Conservation (phyloP, 176 grass and related monocot genomes). For the Musa schizocarpa region DNA sequence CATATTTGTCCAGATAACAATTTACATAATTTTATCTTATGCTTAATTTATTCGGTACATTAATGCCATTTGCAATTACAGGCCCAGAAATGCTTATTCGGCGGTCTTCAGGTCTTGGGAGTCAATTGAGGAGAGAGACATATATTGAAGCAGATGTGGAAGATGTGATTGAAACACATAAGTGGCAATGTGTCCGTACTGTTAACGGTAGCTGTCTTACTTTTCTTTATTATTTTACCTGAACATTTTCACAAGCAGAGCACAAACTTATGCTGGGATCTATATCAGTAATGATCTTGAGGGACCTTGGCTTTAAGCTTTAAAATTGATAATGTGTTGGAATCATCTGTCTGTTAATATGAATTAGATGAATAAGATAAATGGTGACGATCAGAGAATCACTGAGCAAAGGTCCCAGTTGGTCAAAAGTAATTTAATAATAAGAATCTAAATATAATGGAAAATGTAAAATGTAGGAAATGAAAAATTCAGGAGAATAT, state of each 20-base stretch:
- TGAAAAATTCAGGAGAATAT: not conserved
- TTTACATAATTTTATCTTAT: not conserved
- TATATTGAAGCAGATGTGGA: constrained; percentile 52
- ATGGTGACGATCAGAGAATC: no score
- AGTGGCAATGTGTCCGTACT: constrained; percentile 86
- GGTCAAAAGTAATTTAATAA: no score
- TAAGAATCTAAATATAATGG: no score
- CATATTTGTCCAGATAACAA: not conserved
- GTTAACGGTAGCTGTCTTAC: constrained; percentile 43
- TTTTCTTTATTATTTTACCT: not conserved
- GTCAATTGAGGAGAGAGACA: constrained; percentile 28
- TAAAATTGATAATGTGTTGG: no score
- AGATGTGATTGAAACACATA: constrained; percentile 78
- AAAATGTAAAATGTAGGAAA: not conserved
- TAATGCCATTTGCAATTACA: constrained; percentile 27
- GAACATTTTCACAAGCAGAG: not conserved
- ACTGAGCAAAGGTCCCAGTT: no score
- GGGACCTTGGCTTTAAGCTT: no score
- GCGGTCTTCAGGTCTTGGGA: constrained; percentile 50
- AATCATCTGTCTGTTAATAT: no score
- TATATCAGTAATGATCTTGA: no score
- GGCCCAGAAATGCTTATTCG: constrained; percentile 86
- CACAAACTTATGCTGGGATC: not conserved
- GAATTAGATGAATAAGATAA: no score
- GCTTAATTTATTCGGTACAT: constrained; percentile 5